A percentile compares a stretch with the other conserved stretches of the same genome.
Conservation (phyloP, 768 basidiomycete genomes). For the Panaeolus papilionaceus region DNA sequence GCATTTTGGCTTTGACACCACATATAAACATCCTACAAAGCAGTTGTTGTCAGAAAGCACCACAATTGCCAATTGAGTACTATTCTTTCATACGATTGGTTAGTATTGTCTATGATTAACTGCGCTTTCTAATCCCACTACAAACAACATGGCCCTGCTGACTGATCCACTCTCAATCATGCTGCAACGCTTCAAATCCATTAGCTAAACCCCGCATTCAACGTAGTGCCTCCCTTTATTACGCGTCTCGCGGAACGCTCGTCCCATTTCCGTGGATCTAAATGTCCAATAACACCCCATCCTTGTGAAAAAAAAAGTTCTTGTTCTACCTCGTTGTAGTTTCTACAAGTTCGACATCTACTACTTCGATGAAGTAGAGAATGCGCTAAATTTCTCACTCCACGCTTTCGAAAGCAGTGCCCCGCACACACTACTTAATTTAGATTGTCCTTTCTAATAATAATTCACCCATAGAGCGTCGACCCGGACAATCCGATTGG, state of each 20-base stretch:
- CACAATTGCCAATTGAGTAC: neutral
- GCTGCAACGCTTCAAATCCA: neutral
- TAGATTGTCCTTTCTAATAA: neutral
- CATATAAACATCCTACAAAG: neutral
- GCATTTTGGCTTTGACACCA: neutral
- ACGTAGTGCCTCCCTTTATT: neutral
- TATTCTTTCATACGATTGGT: neutral
- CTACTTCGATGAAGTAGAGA: neutral
- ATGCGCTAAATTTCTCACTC: neutral
- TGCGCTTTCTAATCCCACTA: neutral
- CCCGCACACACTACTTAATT: neutral
- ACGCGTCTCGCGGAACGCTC: constrained; percentile 6
- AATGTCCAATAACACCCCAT: neutral
- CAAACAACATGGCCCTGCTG: neutral
- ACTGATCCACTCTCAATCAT: neutral
- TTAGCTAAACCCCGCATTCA: neutral
- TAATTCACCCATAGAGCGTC: neutral
- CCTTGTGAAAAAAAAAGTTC: neutral
- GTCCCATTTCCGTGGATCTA: neutral
- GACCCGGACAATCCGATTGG: constrained; percentile 2
- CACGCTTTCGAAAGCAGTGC: neutral
- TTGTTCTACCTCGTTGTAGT: neutral
- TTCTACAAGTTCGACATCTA: neutral
- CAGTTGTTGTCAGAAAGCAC: neutral
- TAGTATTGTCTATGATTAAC: neutral